A percentile compares a stretch with the other conserved stretches of the same genome.
phyloP scores from a whole-genome alignment of 768 basidiomycete genomes.

The Saitozyma podzolica region DNA sequence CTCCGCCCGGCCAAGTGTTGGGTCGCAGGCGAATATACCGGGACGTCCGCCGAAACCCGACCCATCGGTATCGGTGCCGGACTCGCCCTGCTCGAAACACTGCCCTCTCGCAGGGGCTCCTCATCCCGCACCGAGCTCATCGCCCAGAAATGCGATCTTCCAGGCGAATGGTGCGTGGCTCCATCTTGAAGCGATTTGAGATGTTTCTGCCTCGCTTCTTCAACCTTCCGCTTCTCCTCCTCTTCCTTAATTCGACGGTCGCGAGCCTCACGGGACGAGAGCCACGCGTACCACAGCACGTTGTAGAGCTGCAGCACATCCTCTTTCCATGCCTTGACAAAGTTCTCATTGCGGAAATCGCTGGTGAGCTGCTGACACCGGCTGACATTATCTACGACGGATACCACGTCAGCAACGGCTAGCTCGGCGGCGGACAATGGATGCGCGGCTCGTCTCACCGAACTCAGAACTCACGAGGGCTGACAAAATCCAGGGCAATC shows the following conservation, averaged over 20 bases:
- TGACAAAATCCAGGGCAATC: constrained; percentile 91
- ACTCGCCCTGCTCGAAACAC: neutral
- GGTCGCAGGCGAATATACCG: neutral
- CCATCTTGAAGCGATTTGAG: constrained; percentile 13
- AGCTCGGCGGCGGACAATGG: neutral
- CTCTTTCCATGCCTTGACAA: constrained; percentile 85
- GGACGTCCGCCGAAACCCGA: neutral
- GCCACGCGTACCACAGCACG: constrained; percentile 74
- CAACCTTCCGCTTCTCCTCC: neutral
- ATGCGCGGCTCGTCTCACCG: neutral
- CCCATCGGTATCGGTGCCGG: neutral
- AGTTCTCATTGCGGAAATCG: constrained; percentile 89
- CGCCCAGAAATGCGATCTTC: neutral
- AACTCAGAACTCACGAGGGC: constrained; percentile 57
- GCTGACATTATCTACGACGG: constrained; percentile 68
- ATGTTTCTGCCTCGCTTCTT: constrained; percentile 5
- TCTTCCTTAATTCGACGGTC: constrained; percentile 8
- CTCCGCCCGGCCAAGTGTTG: neutral
- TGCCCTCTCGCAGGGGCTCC: neutral
- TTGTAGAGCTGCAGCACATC: constrained; percentile 86
- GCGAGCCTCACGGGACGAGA: constrained; percentile 16
- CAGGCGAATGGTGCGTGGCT: constrained; percentile 2
- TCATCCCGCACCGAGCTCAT: constrained; percentile 18
- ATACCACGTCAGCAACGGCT: neutral
- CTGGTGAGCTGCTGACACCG: constrained; percentile 80